Percentiles rank a stretch among this genome's conserved stretches.
Conservation (phyloP, 2,329 filamentous ascomycete genomes). For the Fusarium kyushuense region DNA sequence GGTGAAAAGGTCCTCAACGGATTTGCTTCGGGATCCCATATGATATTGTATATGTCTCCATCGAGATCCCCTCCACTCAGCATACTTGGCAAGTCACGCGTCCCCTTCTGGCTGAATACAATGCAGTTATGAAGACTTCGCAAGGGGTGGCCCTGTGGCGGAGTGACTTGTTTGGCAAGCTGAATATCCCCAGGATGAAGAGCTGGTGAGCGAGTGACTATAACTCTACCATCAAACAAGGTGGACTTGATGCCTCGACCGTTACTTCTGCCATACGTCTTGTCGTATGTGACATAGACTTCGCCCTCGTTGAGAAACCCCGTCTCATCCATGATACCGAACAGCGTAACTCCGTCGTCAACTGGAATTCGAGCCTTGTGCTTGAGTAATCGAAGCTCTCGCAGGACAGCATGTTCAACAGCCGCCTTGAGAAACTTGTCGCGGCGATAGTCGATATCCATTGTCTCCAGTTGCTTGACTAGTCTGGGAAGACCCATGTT, state of each 20-base stretch:
- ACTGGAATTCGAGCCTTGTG: slow-evolving; percentile 82
- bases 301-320: slow-evolving; percentile 73
- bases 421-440: slow-evolving; percentile 78
- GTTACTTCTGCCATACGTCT: slow-evolving; percentile 34
- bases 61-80: slow-evolving; percentile 87
- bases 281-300: slow-evolving; percentile 73
- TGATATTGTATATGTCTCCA: slow-evolving; percentile 84
- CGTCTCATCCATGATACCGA: slow-evolving; percentile 88
- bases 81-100: slow-evolving; percentile 80
- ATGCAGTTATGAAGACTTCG: slow-evolving; percentile 76
- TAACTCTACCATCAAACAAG: slow-evolving; percentile 58
- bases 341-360: slow-evolving; percentile 77
- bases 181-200: slow-evolving; percentile 87
- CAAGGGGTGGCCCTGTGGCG: slow-evolving; percentile 70
- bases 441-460: slow-evolving; percentile 73
- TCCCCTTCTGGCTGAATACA: slow-evolving; percentile 78
- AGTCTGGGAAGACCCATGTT: slow-evolving; percentile 71
- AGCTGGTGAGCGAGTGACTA: slow-evolving; percentile 83
- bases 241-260: slow-evolving; percentile 46
- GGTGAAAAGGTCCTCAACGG: slow-evolving; percentile 61
- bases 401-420: slow-evolving; percentile 77
- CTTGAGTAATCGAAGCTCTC: slow-evolving; percentile 79
- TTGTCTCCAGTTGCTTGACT: slow-evolving; percentile 67
- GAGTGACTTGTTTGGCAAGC: slow-evolving; percentile 70
- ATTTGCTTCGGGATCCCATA: slow-evolving; percentile 72